Conservation (phyloP, 2,329 filamentous ascomycete genomes). For the Trichoderma citrinoviride region DNA sequence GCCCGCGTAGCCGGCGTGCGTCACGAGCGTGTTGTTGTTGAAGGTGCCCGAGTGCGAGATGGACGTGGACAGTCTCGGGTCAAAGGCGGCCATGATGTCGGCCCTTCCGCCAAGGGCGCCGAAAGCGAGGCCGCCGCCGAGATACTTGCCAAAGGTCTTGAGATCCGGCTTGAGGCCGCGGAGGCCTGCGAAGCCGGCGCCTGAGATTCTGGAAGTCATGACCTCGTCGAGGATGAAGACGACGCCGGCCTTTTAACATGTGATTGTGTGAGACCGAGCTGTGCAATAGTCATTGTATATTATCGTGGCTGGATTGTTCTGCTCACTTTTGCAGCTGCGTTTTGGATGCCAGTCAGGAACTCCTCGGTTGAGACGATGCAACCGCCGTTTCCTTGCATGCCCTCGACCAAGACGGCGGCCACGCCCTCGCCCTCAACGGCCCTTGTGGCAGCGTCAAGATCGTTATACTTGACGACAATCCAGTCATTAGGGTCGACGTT, state of each 20-base stretch:
- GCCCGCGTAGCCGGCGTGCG: slow-evolving; percentile 51
- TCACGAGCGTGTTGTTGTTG: slow-evolving; percentile 64
- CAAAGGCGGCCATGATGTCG: slow-evolving; percentile 58
- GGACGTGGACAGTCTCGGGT: slow-evolving; percentile 42
- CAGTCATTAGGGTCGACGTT: slow-evolving; percentile 54
- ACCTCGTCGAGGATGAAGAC: slow-evolving; percentile 70
- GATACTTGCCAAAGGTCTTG: slow-evolving; percentile 63
- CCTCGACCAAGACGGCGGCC: slow-evolving; percentile 64
- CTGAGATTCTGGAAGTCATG: slow-evolving; percentile 60
- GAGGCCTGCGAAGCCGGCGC: slow-evolving; percentile 47
- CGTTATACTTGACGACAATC: slow-evolving; percentile 61
- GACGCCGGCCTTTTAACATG: slow-evolving; percentile 41
- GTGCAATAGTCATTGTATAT: background rate
- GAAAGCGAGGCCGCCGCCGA: slow-evolving; percentile 65
- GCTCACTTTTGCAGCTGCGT: slow-evolving; percentile 41
- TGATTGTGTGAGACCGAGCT: background rate
- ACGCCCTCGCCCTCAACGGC: slow-evolving; percentile 48
- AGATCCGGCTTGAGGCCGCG: slow-evolving; percentile 55
- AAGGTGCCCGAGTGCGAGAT: slow-evolving; percentile 62
- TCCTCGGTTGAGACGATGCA: slow-evolving; percentile 48
- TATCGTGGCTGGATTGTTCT: no score
- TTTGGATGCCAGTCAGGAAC: slow-evolving; percentile 53
- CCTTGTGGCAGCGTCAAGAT: slow-evolving; percentile 45
- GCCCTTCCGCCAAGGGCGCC: slow-evolving; percentile 62
- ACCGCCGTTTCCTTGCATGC: slow-evolving; percentile 63